Conservation (phyloP, 2,329 filamentous ascomycete genomes). For the Ramularia endophylla region DNA sequence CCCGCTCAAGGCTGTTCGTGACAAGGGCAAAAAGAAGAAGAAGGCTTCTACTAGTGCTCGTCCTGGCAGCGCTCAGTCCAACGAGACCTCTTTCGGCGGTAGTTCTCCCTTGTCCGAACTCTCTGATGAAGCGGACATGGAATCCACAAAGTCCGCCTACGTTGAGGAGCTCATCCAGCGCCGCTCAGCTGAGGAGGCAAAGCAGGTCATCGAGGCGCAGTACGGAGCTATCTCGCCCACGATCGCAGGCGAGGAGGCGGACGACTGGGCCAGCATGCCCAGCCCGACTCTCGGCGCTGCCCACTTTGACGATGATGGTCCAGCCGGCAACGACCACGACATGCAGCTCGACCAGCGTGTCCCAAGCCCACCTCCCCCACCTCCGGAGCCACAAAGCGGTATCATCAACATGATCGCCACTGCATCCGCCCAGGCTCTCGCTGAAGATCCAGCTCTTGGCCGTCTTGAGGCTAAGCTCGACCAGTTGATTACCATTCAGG, state of each 20-base stretch:
- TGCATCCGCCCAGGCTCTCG: slow-evolving; percentile 8
- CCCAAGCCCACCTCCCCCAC: slow-evolving; percentile 4
- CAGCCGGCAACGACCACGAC: too few species aligned
- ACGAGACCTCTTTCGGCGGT: neutral
- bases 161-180: slow-evolving; percentile 10
- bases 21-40: neutral
- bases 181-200: slow-evolving; percentile 5
- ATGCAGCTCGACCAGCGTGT: neutral
- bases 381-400: neutral
- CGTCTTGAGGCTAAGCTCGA: slow-evolving; percentile 14
- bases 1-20: neutral
- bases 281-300: neutral
- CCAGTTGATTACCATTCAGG: slow-evolving; percentile 3
- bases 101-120: slow-evolving; percentile 6
- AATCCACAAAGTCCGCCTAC: slow-evolving; percentile 7
- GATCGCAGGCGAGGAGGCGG: slow-evolving; percentile 3
- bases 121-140: slow-evolving; percentile 3
- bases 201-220: slow-evolving; percentile 7
- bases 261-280: slow-evolving; percentile 2
- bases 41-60: neutral
- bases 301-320: slow-evolving; percentile 1
- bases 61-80: neutral
- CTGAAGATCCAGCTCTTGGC: slow-evolving; percentile 9
- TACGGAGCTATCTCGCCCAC: slow-evolving; percentile 9
- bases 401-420: slow-evolving; percentile 7